Evolutionary conservation across 2,329 filamentous ascomycete genomes (phyloP), one percentile per base, ranked within the genome.

Genomic region (Fusarium virguliforme): DNA sequence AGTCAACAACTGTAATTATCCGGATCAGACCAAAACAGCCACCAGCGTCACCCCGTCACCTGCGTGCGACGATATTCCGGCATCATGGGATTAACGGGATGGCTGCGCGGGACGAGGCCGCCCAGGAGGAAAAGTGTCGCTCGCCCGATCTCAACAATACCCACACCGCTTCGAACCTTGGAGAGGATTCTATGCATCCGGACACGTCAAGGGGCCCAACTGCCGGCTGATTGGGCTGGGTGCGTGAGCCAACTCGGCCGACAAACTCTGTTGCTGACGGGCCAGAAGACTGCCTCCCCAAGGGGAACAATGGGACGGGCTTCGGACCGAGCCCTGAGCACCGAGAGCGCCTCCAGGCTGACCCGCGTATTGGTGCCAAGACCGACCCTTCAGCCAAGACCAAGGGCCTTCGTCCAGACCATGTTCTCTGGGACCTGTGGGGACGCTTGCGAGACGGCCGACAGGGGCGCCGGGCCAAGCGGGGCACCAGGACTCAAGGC

Each of bases 21-120:
- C 35, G 40, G 34, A 50, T 57, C 28, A 57, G 24, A 18, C 53
- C 26, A 22, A 61, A 56, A 68, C 56, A 71, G 65, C 68, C 68
- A 71, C 43, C 68, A 43, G 26, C 68, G 56, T 71, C 68, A 68
- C 60, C 38, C 30, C 28, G 38, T 13, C 34, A 46, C 6, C 41
- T 34, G 38, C 8, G 46, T 48, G 32, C 46, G 54, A 53, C 51
- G 60, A 71, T 43, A 38, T 68, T 65, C 64, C 58, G 51, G 51
- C 58, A n/a, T 71, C 56, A 50, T 56, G 64, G 64, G 62, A 60
- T 34, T 59, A 65, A 71, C 70, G 70, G 70, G 60, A 65, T 61
- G 67, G 67, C 65, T 66, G 40, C 43, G 55, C 59, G 59, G 70
- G 64, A 68, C 48, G 54, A 71, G 63, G 51, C 58, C 53, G 64